These are phyloP conservation scores for Spergularia marina DNA, from an alignment of 148 eudicot species.

Conservation along the genomic window DNA sequence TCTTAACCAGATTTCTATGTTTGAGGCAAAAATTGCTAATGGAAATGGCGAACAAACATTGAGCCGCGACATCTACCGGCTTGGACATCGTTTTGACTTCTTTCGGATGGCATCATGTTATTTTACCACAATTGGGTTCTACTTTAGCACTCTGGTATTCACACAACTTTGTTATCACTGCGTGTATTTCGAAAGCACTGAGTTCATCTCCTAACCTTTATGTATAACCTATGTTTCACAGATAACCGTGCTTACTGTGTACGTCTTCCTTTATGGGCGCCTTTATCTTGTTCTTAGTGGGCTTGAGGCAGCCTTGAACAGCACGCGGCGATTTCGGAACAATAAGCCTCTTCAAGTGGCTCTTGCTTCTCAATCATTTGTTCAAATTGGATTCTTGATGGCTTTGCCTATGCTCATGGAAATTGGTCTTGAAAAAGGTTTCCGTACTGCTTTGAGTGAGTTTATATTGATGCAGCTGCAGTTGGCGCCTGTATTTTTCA, in stretches of 20 bases:
- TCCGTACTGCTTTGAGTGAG: conserved; percentile 85
- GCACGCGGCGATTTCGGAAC: conserved; percentile 45
- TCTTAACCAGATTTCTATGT: conserved; percentile 90
- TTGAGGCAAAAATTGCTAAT: conserved; percentile 98
- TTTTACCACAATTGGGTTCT: conserved; percentile 94
- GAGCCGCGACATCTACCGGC: conserved; percentile 93
- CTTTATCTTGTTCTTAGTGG: conserved; percentile 96
- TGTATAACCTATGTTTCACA: conserved; percentile 31
- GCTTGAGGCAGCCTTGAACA: conserved; percentile 72
- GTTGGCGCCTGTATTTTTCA: conserved; percentile 91
- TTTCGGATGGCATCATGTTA: conserved; percentile 95
- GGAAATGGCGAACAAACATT: conserved; percentile 98
- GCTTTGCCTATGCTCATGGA: conserved; percentile 99
- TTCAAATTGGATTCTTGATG: conserved; percentile 95
- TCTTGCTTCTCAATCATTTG: conserved; percentile 96
- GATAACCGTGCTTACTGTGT: conserved; percentile 95
- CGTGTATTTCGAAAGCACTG: not conserved
- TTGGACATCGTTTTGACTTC: conserved; percentile 98
- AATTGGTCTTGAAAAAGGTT: conserved; percentile 88
- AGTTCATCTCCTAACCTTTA: conserved; percentile 3
- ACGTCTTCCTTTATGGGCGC: conserved; percentile 90
- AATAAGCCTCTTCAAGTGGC: conserved; percentile 85
- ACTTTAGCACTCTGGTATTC: conserved; percentile 88
- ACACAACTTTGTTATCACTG: not conserved
- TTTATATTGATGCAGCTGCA: conserved; percentile 89